phyloP scores from a whole-genome alignment of 2,329 filamentous ascomycete species.

The Botrytis sinoallii region DNA sequence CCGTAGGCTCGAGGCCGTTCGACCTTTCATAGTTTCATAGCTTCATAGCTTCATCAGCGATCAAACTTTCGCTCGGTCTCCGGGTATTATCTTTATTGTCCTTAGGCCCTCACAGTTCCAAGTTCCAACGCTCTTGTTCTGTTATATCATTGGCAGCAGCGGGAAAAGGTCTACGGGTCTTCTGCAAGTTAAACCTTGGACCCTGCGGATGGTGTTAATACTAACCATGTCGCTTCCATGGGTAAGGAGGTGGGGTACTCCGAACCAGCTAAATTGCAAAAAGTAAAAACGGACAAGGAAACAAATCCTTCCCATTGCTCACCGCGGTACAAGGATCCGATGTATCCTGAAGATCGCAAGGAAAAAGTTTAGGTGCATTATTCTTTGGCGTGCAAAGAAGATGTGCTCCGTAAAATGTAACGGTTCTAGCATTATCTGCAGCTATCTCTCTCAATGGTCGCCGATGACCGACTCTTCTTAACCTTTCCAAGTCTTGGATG shows the following conservation, averaged over 20 bases:
- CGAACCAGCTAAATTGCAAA: conserved; percentile 8
- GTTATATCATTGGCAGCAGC: background rate
- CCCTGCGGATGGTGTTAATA: background rate
- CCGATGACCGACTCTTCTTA: conserved; percentile 12
- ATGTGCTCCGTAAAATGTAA: background rate
- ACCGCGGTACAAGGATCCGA: conserved; percentile 9
- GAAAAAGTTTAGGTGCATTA: background rate
- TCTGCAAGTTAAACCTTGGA: background rate
- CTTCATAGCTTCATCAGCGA: background rate
- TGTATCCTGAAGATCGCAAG: conserved; percentile 19
- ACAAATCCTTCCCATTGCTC: conserved; percentile 3
- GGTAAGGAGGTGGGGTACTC: conserved; percentile 13
- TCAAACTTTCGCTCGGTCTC: background rate
- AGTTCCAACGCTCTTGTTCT: background rate
- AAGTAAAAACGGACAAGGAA: conserved; percentile 5
- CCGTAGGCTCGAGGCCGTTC: background rate
- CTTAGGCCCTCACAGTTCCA: background rate
- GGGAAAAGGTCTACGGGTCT: conserved; percentile 8
- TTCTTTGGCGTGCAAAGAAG: background rate
- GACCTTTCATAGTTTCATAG: background rate
- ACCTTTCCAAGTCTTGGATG: background rate
- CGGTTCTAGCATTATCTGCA: background rate
- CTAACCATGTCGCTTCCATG: background rate
- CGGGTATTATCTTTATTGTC: background rate
- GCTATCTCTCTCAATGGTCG: background rate